Percentiles rank a stretch among this genome's conserved stretches.
These are phyloP conservation scores for Sextonia rubra DNA, from an alignment of 164 flowering plant species.

Conservation along the genomic window DNA sequence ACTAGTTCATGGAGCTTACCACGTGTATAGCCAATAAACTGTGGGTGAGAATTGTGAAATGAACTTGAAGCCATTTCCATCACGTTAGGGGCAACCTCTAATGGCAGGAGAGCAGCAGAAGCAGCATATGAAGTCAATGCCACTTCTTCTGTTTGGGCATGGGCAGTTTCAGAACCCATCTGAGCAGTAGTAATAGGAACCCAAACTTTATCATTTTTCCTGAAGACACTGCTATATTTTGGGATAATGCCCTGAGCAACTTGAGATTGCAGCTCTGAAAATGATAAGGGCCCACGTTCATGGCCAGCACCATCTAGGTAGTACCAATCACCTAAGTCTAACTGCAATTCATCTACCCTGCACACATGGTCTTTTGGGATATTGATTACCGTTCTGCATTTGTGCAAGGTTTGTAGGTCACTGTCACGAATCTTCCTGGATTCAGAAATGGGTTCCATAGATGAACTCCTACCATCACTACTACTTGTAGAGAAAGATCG, in stretches of 20 bases:
- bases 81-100: conserved; percentile 16
- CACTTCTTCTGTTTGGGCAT: conserved; percentile 21
- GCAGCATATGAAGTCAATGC: conserved; percentile 24
- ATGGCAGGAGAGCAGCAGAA: conserved; percentile 16
- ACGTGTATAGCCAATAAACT: conserved; percentile 81
- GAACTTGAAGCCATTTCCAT: conserved; percentile 18
- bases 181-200: conserved; percentile 55
- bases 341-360: conserved; percentile 57
- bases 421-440: conserved; percentile 32
- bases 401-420: conserved; percentile 28
- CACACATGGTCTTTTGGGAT: conserved; percentile 68
- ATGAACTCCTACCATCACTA: conserved; percentile 48
- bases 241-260: conserved; percentile 63
- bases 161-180: conserved; percentile 27
- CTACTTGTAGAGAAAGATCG: conserved; percentile 31
- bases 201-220: conserved; percentile 84
- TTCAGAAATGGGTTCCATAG: conserved; percentile 39
- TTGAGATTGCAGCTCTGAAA: conserved; percentile 51
- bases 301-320: conserved; percentile 93
- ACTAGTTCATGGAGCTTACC: conserved; percentile 95
- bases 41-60: conserved; percentile 77
- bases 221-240: conserved; percentile 68
- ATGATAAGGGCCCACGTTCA: conserved; percentile 75
- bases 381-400: conserved; percentile 30
- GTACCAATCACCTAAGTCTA: conserved; percentile 91